Percentiles rank a stretch among this genome's conserved stretches.
Conservation (phyloP, 2,329 filamentous ascomycete genomes). For the Capronia americana region DNA sequence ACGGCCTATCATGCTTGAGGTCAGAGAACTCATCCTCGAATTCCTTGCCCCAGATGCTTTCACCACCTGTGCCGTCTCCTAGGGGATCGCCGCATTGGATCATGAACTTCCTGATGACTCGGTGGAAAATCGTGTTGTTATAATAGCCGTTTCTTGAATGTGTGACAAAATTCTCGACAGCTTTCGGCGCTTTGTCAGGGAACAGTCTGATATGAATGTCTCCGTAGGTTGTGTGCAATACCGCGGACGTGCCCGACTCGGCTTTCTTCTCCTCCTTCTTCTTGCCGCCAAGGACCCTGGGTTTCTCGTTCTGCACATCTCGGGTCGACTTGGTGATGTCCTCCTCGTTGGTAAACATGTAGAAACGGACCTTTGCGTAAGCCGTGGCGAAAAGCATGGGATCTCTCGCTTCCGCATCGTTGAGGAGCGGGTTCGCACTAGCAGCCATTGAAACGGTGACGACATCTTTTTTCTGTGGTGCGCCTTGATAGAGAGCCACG, state of each 20-base stretch:
- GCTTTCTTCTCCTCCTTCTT: constrained; percentile 63
- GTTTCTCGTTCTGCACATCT: constrained; percentile 95
- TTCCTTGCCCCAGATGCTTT: constrained; percentile 90
- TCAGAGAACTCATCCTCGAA: constrained; percentile 94
- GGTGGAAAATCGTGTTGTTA: constrained; percentile 96
- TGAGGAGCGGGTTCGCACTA: constrained; percentile 87
- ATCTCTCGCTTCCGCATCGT: constrained; percentile 88
- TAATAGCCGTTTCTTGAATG: constrained; percentile 91
- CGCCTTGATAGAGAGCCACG: constrained; percentile 88
- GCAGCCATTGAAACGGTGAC: constrained; percentile 98
- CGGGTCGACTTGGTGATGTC: constrained; percentile 82
- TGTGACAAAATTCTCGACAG: constrained; percentile 96
- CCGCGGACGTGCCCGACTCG: constrained; percentile 77
- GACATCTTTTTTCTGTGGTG: constrained; percentile 90
- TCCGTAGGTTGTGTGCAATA: constrained; percentile 90
- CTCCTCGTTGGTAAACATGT: constrained; percentile 94
- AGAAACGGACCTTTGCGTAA: constrained; percentile 88
- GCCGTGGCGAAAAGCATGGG: constrained; percentile 87
- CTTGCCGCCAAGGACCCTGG: constrained; percentile 66
- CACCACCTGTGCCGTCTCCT: constrained; percentile 86
- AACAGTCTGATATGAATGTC: constrained; percentile 94
- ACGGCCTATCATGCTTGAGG: constrained; percentile 92
- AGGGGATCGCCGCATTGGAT: constrained; percentile 87
- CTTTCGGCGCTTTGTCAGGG: constrained; percentile 88
- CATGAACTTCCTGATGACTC: constrained; percentile 98